Conservation (phyloP, 805 yeast genomes). For the Lachancea nothofagi region DNA sequence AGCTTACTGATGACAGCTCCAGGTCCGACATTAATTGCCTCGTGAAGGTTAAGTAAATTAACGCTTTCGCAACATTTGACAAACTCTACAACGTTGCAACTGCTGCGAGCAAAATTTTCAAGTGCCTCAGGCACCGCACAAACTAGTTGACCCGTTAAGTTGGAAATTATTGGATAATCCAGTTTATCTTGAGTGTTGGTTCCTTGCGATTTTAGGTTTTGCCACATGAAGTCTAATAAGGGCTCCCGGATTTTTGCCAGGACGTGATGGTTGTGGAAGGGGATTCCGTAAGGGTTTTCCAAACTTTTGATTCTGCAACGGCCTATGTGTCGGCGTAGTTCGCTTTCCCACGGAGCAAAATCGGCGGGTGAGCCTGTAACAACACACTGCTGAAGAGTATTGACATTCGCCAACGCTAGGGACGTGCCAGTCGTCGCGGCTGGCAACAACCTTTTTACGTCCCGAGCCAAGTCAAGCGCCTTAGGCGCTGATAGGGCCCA, state of each 20-base stretch:
- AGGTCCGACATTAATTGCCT: conserved; percentile 30
- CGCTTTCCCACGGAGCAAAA: conserved; percentile 23
- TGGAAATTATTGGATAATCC: conserved; percentile 29
- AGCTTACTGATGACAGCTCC: conserved; percentile 29
- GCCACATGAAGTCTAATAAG: conserved; percentile 31
- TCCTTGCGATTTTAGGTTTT: conserved; percentile 26
- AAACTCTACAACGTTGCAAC: conserved; percentile 32
- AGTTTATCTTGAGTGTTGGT: conserved; percentile 19
- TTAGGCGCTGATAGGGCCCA: conserved; percentile 32
- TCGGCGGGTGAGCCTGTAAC: conserved; percentile 30
- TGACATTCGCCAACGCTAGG: conserved; percentile 29
- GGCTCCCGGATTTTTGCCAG: conserved; percentile 31
- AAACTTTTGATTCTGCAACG: conserved; percentile 25
- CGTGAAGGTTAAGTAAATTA: conserved; percentile 12
- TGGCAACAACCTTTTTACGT: conserved; percentile 16
- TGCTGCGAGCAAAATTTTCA: conserved; percentile 31
- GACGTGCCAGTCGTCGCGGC: background rate
- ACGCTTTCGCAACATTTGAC: conserved; percentile 31
- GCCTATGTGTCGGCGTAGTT: conserved; percentile 17
- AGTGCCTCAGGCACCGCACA: conserved; percentile 27
- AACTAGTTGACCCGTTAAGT: conserved; percentile 28
- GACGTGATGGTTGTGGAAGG: conserved; percentile 32
- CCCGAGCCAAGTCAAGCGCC: conserved; percentile 23
- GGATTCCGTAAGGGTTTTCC: conserved; percentile 29
- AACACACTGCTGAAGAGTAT: conserved; percentile 31